Percentiles rank a stretch among this genome's conserved stretches.
These are phyloP conservation scores for Rugonectria rugulosa DNA, from an alignment of 2,329 filamentous ascomycete genomes.

Conservation along the genomic window DNA sequence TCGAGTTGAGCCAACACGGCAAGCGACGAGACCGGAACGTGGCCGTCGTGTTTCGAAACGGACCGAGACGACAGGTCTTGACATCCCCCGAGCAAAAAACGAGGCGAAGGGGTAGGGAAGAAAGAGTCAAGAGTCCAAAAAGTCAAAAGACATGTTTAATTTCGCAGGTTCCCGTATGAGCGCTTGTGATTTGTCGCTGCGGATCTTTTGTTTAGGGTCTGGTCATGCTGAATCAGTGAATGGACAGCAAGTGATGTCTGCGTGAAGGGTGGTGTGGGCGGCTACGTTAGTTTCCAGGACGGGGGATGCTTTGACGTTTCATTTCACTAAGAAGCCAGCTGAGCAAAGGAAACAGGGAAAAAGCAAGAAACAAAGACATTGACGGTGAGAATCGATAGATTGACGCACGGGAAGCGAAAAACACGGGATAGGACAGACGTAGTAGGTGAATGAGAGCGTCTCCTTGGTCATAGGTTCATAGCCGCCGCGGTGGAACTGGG, in stretches of 20 bases:
- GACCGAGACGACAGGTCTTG: background rate
- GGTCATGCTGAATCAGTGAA: slow-evolving; percentile 11
- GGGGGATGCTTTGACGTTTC: background rate
- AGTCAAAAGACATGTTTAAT: background rate
- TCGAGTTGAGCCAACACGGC: background rate
- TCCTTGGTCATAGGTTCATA: background rate
- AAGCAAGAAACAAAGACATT: background rate
- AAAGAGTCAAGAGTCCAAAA: background rate
- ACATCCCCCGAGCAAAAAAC: background rate
- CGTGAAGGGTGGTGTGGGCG: slow-evolving; percentile 8
- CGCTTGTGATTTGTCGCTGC: background rate
- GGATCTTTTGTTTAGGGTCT: slow-evolving; percentile 8
- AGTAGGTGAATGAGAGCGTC: background rate
- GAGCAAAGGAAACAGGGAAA: background rate
- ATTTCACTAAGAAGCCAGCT: background rate
- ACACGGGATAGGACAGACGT: background rate
- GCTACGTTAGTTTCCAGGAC: background rate
- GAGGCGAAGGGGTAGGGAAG: background rate
- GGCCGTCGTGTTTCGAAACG: slow-evolving; percentile 17
- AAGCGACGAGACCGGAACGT: slow-evolving; percentile 6
- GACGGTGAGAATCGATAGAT: background rate
- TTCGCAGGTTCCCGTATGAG: background rate
- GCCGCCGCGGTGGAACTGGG: background rate
- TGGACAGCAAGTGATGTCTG: slow-evolving; percentile 6
- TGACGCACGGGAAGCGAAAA: background rate